These are phyloP conservation scores for Tolypocladium capitatum DNA, from an alignment of 2,329 filamentous ascomycete species.

Conservation along the genomic window DNA sequence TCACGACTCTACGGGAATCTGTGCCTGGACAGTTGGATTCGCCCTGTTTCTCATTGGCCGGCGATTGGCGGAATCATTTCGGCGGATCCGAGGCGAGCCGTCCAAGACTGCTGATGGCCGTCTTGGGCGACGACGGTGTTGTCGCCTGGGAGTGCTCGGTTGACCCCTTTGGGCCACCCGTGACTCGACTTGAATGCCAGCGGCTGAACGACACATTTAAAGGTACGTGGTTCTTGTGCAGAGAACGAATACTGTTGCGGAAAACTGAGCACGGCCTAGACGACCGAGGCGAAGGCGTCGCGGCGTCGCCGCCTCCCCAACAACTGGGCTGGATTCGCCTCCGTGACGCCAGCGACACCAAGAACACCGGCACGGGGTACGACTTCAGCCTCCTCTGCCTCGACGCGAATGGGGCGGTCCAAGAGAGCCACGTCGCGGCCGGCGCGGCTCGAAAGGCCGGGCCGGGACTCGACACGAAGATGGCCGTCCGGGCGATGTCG, in stretches of 20 bases:
- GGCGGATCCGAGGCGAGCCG: not conserved
- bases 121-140: constrained; percentile 6
- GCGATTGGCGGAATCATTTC: constrained; percentile 4
- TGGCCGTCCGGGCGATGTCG: constrained; percentile 4
- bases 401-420: constrained; percentile 3
- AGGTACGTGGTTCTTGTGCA: constrained; percentile 2
- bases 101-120: constrained; percentile 6
- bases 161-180: constrained; percentile 5
- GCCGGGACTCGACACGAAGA: constrained; percentile 2
- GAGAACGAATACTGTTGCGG: too few relatives aligned
- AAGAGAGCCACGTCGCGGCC: constrained; percentile 6
- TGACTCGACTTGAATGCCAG: constrained; percentile 5
- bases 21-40: constrained; percentile 5
- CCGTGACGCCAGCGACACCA: not conserved
- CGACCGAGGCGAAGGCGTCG: constrained; percentile 2
- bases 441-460: constrained; percentile 2
- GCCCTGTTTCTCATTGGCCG: constrained; percentile 8
- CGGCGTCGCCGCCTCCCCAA: not conserved
- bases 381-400: constrained; percentile 7
- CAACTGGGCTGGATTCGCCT: constrained; percentile 9
- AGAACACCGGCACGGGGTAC: not conserved
- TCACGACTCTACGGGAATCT: constrained; percentile 3
- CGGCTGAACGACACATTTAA: constrained; percentile 4
- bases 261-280: constrained; percentile 3
- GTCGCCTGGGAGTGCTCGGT: constrained; percentile 8